These are phyloP conservation scores for Lecanosticta acicola DNA, from an alignment of 2,329 filamentous ascomycete genomes.

Conservation along the genomic window DNA sequence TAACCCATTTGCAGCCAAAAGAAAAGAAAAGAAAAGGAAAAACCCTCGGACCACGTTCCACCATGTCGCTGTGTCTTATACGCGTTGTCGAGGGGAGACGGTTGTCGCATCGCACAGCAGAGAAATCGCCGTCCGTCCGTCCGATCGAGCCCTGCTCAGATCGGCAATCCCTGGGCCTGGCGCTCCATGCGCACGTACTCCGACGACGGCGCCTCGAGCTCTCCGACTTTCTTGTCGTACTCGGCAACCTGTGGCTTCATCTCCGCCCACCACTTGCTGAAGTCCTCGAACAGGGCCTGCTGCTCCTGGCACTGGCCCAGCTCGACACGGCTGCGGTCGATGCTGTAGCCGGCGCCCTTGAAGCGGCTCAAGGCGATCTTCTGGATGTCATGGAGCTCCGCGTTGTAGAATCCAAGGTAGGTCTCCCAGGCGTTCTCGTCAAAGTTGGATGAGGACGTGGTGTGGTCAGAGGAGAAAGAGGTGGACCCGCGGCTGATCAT, in stretches of 20 bases:
- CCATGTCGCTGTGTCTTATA: background rate
- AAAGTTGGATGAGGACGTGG: conserved; percentile 14
- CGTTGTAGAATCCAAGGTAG: conserved; percentile 26
- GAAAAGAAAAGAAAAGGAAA: background rate
- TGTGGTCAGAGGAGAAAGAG: conserved; percentile 6
- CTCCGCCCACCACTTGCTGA: conserved; percentile 37
- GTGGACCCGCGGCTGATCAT: conserved; percentile 11
- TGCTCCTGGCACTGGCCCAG: conserved; percentile 13
- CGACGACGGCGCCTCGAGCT: conserved; percentile 15
- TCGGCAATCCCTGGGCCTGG: conserved; percentile 10
- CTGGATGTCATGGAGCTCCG: conserved; percentile 34
- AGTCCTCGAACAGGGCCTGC: conserved; percentile 28
- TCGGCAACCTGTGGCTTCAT: conserved; percentile 32
- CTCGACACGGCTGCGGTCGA: conserved; percentile 26
- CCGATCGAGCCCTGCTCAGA: background rate
- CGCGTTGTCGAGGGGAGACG: background rate
- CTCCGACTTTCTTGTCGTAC: conserved; percentile 26
- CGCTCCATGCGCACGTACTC: conserved; percentile 19
- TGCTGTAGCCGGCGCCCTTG: conserved; percentile 32
- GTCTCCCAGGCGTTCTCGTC: conserved; percentile 30
- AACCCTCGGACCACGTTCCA: too few species aligned
- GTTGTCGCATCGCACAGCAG: background rate
- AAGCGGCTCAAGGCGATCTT: conserved; percentile 38
- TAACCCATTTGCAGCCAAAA: background rate
- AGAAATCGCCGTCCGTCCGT: too few species aligned